Conservation (phyloP, 2,329 filamentous ascomycete genomes). For the Phialemoniopsis sp. region DNA sequence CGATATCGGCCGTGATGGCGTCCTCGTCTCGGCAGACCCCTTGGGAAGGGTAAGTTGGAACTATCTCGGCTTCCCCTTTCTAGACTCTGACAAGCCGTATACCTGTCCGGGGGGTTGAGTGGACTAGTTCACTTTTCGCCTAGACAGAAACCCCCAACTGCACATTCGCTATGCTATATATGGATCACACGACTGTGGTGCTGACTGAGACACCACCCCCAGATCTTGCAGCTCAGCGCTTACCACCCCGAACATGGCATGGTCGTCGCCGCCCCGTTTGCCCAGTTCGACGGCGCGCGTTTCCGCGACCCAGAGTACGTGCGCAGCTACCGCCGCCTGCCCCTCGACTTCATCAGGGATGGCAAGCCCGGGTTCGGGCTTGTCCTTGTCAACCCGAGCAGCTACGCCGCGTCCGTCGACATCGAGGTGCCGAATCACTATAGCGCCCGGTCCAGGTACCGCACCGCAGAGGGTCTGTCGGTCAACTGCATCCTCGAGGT, state of each 20-base stretch:
- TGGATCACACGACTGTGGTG: no score
- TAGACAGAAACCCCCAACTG: not conserved
- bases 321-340: slow-evolving; percentile 9
- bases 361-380: slow-evolving; percentile 3
- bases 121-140: not conserved
- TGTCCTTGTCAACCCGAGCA: not conserved
- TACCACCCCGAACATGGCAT: slow-evolving; percentile 9
- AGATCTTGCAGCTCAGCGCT: slow-evolving; percentile 8
- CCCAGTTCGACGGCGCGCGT: slow-evolving; percentile 10
- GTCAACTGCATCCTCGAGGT: slow-evolving; percentile 1
- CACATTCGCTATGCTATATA: not conserved
- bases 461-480: no score
- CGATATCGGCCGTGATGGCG: slow-evolving; percentile 9
- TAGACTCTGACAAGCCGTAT: not conserved
- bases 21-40: slow-evolving; percentile 8
- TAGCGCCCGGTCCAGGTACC: no score
- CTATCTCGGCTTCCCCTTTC: not conserved
- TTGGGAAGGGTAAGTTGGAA: slow-evolving; percentile 8
- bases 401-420: no score
- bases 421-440: no score
- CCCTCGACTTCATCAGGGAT: slow-evolving; percentile 6
- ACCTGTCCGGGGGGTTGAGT: not conserved
- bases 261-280: slow-evolving; percentile 11
- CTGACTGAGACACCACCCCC: not conserved
- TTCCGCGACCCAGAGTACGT: slow-evolving; percentile 9